Evolutionary conservation across 352 stramenopile genomes (phyloP), one percentile per base, ranked within the genome.

Genomic region (Phytophthora pini): DNA sequence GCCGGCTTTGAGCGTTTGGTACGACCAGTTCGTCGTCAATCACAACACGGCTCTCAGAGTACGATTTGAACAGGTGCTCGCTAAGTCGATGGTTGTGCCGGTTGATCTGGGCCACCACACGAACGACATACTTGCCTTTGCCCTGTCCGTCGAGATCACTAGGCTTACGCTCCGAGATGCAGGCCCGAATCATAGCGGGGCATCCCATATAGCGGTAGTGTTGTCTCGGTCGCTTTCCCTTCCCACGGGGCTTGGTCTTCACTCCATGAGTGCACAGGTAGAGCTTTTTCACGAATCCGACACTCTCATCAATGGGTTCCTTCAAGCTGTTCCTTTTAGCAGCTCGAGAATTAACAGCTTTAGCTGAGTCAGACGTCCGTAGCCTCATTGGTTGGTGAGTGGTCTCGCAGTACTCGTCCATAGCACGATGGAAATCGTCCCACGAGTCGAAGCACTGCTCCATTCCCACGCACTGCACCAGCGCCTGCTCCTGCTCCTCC

Each of bases 201-300:
- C 86, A 94, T 10, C 86, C 86, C 83, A 92, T 90, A 64, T 94
- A 94, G 4, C 86, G 80, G 46, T 94, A 94, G 61, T 92, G 86
- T 61, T 94, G 86, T 46, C 86, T 72, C 27, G 86, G 86, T 5
- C 86, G 68, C 54, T 94, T 94, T 22, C 86, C 86, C 57, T 94
- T 94, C 43, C 86, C 86, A 31, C 86, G 75, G 17, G 86, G 86
- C 70, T 94, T 94, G 27, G 86, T 90, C 66, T 94, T 94, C 24
- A 94, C 86, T 39, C 86, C 86, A 32, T 94, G 86, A 31, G 86
- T 94, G 67, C 86, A 94, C 54, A 92, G 68, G 38, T 94, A 94
- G 3, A 94, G 73, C 45, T 94, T 94, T 69, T 94, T 94, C 17
- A 94, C 86, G 47, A 94, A 94, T 8, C 86, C 86, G 20, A 94